Evolutionary conservation across 345 rosid species (phyloP), one percentile per base, ranked within the genome.

Genomic region (Hirschfeldia incana): DNA sequence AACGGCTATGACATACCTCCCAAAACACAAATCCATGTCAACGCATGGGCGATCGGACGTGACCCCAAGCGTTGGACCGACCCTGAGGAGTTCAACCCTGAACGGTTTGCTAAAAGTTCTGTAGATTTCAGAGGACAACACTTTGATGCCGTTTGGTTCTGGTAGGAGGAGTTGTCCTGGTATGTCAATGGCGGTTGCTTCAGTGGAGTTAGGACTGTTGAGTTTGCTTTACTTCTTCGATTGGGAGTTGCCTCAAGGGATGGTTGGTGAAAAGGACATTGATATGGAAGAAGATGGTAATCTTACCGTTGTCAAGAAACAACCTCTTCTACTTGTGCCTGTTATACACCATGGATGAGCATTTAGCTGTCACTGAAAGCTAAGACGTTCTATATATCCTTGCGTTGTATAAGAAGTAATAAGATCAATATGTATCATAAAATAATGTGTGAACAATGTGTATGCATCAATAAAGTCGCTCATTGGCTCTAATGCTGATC

Each of bases 121-220:
- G 9, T 34, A 0, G 75, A 71, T 71, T 51, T 51, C 44, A 70
- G 16, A 37, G 74, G 64, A 70, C 74, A 70, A 53, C 12, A 70
- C 74, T 70, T 71, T 13, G 65, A 71, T 71, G 15, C 58, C 69
- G 29, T 73, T 73, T 62, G 76, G 76, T 1, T 60, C 68, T 8
- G 76, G 76, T 8, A 37, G 76, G 28, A 73, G 76, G 68, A 62
- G 15, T 2, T 73, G 76, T 73, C 76, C 76, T 5, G 76, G 59
- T 0, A 62, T 73, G 68, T 1, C 65, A 2, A 36, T 73, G 76
- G 76, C 36, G 13, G 12, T 63, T 3, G 60, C 39, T 61, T 62
- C 60, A 4, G 76, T 73, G 44, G 76, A 73, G 4, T 26, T 36
- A 60, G 76, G 67, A 73, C 4, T 73, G n/a, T 58, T 61, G 57